These are phyloP conservation scores for Meyerozyma guilliermondii DNA, from an alignment of 1,139 yeast species.

Conservation along the genomic window DNA sequence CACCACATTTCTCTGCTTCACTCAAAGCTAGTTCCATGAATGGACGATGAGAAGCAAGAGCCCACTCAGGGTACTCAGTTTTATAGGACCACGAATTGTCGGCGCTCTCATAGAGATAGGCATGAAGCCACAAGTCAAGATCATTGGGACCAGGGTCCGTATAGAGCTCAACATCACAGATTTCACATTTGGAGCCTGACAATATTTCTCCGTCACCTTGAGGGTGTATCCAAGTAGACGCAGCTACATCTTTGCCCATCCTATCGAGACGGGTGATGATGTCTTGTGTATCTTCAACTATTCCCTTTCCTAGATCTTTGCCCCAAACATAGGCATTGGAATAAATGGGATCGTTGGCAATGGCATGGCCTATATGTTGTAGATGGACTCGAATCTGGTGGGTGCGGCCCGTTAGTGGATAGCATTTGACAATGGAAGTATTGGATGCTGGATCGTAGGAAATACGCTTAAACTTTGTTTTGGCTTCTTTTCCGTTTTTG, in stretches of 20 bases:
- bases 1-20: conserved; percentile 78
- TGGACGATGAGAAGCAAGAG: conserved; percentile 49
- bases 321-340: conserved; percentile 72
- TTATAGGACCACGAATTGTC: conserved; percentile 66
- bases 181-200: conserved; percentile 53
- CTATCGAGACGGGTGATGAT: conserved; percentile 47
- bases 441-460: conserved; percentile 54
- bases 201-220: conserved; percentile 57
- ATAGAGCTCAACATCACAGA: conserved; percentile 69
- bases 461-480: conserved; percentile 48
- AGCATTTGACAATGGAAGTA: conserved; percentile 72
- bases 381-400: conserved; percentile 93
- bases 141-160: conserved; percentile 89
- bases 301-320: conserved; percentile 40
- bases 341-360: conserved; percentile 92
- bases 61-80: conserved; percentile 88
- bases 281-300: conserved; percentile 28
- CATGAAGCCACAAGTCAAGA: conserved; percentile 85
- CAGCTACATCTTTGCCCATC: conserved; percentile 65
- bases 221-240: conserved; percentile 66
- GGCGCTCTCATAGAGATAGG: conserved; percentile 65
- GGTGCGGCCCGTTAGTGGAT: conserved; percentile 86
- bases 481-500: conserved; percentile 63
- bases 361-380: conserved; percentile 82
- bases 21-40: conserved; percentile 63